Percentiles rank a stretch among this genome's conserved stretches.
These are phyloP conservation scores for Scalesia atractyloides DNA, from an alignment of 129 eudicot species.

Conservation along the genomic window DNA sequence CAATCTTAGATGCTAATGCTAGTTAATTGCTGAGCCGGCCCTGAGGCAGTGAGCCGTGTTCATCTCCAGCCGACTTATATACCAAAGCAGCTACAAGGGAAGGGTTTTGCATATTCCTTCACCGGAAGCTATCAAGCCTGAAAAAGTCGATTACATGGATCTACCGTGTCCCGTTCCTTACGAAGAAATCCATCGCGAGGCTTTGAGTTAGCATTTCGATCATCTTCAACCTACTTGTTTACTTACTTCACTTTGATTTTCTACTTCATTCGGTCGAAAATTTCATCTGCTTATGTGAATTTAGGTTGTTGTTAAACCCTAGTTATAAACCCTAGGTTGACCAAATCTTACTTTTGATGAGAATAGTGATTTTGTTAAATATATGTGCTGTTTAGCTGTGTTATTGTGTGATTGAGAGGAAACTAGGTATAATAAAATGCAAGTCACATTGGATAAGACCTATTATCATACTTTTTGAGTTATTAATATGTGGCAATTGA, in stretches of 20 bases:
- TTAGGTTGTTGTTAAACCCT: conserved; percentile 30
- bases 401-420: too few species aligned
- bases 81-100: too few species aligned
- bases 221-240: background rate
- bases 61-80: too few species aligned
- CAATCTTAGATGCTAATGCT: too few species aligned
- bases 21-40: too few species aligned
- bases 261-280: too few species aligned
- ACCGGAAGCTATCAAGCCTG: conserved; percentile 40
- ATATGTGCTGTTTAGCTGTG: too few species aligned
- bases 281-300: background rate
- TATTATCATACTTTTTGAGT: background rate
- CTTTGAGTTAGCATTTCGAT: conserved; percentile 57
- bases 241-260: background rate
- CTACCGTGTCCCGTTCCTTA: conserved; percentile 91
- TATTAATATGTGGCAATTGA: background rate
- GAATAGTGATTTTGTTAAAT: too few species aligned
- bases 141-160: conserved; percentile 68
- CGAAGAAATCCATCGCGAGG: conserved; percentile 93
- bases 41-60: too few species aligned
- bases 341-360: background rate
- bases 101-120: conserved; percentile 27
- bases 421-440: too few species aligned
- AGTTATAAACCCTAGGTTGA: conserved; percentile 31
- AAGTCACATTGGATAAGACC: background rate